Evolutionary conservation across 106 monocot genomes (phyloP).

Genomic region (Xerophyta viscosa): DNA sequence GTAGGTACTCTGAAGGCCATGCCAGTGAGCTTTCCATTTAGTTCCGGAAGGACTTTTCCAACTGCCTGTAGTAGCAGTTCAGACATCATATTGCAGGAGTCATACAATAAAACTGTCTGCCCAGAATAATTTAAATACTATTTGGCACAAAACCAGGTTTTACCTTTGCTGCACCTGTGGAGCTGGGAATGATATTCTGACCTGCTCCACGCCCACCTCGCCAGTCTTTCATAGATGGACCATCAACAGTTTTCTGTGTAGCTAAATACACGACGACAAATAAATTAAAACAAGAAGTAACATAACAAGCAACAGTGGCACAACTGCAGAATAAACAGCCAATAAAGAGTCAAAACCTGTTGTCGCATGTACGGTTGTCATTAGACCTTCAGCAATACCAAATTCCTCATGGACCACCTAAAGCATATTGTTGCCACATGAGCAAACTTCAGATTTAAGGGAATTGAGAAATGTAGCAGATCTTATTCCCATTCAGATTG

Average conservation of each 20-base stretch:
- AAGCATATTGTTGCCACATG: too few species aligned
- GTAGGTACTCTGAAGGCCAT: conserved; percentile 99
- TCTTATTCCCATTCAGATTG: too few species aligned
- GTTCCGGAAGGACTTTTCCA: conserved; percentile 90
- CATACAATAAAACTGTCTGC: not conserved
- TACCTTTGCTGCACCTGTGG: conserved; percentile 98
- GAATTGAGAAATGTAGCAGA: too few species aligned
- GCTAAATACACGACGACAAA: conserved; percentile 29
- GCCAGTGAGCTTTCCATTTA: conserved; percentile 94
- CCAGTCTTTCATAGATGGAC: conserved; percentile 98
- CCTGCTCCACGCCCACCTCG: conserved; percentile 93
- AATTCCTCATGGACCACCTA: conserved; percentile 99
- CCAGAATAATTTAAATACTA: not conserved
- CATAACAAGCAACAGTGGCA: not conserved
- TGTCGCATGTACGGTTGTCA: conserved; percentile 98
- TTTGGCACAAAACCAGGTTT: not conserved
- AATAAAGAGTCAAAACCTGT: conserved; percentile 44
- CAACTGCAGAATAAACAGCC: not conserved
- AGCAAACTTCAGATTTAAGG: too few species aligned
- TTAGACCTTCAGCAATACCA: conserved; percentile 90
- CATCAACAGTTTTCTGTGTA: conserved; percentile 98
- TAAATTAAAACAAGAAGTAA: not conserved
- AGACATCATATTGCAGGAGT: not conserved
- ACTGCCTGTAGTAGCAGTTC: conserved; percentile 49
- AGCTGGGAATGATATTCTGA: conserved; percentile 97